Conservation (phyloP, 2,329 filamentous ascomycete species). For the Colletotrichum abscissum region DNA sequence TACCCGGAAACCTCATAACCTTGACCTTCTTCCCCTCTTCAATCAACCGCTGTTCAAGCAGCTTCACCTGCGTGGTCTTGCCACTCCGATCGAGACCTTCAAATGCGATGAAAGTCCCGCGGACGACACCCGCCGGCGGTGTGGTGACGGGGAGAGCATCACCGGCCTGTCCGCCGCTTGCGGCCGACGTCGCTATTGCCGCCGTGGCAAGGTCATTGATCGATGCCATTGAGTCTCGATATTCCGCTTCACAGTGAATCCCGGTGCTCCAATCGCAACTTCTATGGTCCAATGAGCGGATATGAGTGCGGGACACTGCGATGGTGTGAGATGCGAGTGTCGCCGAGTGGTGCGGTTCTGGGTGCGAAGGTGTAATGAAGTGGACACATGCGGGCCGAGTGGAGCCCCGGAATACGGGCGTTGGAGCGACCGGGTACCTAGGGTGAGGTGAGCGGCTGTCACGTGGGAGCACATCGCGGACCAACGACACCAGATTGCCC, state of each 20-base stretch:
- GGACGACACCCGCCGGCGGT: constrained; percentile 42
- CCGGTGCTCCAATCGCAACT: background rate
- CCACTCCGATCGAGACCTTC: constrained; percentile 92
- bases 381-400: constrained; percentile 13
- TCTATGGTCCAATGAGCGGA: background rate
- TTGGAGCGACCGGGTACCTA: background rate
- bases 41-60: constrained; percentile 68
- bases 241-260: background rate
- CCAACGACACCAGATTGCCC: background rate
- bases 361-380: background rate
- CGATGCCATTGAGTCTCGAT: constrained; percentile 50
- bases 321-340: background rate
- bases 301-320: background rate
- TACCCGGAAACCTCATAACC: constrained; percentile 69
- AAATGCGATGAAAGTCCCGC: constrained; percentile 83
- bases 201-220: constrained; percentile 63
- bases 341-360: background rate
- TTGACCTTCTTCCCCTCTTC: constrained; percentile 61
- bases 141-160: background rate
- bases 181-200: constrained; percentile 55
- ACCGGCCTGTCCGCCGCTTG: constrained; percentile 1
- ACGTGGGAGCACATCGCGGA: constrained; percentile 11
- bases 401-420: constrained; percentile 8
- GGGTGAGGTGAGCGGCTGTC: constrained; percentile 9
- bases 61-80: constrained; percentile 89